Evolutionary conservation across 176 grass and related monocot species (phyloP), one percentile per base, ranked within the genome.

Genomic region (Poa pratensis): DNA sequence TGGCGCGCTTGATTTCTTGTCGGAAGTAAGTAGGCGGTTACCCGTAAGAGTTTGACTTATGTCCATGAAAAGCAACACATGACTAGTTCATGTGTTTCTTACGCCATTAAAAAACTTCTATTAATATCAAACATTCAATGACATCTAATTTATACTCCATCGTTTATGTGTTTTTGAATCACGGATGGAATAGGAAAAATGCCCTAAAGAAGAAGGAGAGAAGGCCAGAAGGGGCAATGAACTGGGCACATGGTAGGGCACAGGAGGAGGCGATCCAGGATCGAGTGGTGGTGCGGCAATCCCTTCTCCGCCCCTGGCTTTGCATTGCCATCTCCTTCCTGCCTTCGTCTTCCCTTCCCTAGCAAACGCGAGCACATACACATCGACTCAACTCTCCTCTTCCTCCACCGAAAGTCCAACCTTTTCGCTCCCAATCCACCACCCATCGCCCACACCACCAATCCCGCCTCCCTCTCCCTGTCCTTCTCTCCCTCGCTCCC

Each of bases 261-360:
- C 82, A 84, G 72, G 82, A 84, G 58, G 45, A 65, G 72, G 59
- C 19, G 72, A 76, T 84, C 59, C 82, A 20, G 59, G 48, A 75
- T 23, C 78, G 65, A 70, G 48, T n/a, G 48, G 62, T 68, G 62
- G 48, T 75, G 72, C 48, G 72, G 72, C 72, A 75, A 74, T 74
- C 71, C 71, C 71, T 74, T 74, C 71, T 50, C 71, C 45, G 23
- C 72, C 72, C 72, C 49, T 71, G 30, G 8, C 20, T 45, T 37
- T 24, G 62, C 79, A 5, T 42, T 49, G 15, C 39, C 71, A 74
- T 74, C 30, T 69, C 79, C 66, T 43, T 69, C 43, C 63, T 70
- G 49, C 46, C 19, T 68, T 30, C 40, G 60, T 34, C 46, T 20
- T 23, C 37, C 17, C 54, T 17, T 32, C 37, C 52, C 37, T 9